Base-by-base conservation (phyloP, 1,284 basidiomycete species). In the Prillingera fragicola region DNA sequence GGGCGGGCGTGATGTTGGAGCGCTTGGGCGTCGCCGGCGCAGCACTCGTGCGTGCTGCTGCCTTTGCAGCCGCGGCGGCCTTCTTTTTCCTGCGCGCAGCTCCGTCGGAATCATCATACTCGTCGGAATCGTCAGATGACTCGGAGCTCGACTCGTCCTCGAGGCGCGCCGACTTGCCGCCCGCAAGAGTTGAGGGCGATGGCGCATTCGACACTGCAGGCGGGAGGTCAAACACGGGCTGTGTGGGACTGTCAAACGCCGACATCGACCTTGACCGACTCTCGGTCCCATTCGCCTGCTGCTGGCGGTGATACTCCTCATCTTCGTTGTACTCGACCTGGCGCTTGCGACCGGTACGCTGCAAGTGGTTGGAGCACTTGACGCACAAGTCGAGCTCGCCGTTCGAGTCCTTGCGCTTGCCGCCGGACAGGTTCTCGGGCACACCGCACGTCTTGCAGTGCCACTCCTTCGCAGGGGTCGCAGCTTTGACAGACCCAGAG, bases 391-490 rank as follows among this genome's bases (percentile, higher is more conserved):
- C 85, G 70, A 91, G 90, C 62, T 89, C 84, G 19, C 91, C 59
- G 18, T 42, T 44, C 3, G 87, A 88, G 3, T 90, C 90, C 66
- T 92, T 92, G 55, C 87, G 77, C 52, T 85, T 75, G 8, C 88
- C 87, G 40, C 88, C 75, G 3, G 88, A 85, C 42, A 91, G 82
- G 54, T 74, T 79, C 61, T 88, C 89, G 0, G 90, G 88, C 61
- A 85, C 85, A 15, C 89, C 89, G 55, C 84, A 91, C 62, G 90
- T 90, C 33, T 85, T 87, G 67, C 89, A 94, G 71, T 89, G 87
- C 89, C 89, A 94, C 3, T 84, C 76, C 1, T 86, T 87, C 4
- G 18, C 39, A 13, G 43, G 32, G 13, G 36, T 18, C 5, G 33
- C 19, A 8, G 33, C 22, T 19, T 34, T 19, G 33, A 19, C 33